Conservation (phyloP, 164 flowering plant species). For the Tetrastigma voinierianum region DNA sequence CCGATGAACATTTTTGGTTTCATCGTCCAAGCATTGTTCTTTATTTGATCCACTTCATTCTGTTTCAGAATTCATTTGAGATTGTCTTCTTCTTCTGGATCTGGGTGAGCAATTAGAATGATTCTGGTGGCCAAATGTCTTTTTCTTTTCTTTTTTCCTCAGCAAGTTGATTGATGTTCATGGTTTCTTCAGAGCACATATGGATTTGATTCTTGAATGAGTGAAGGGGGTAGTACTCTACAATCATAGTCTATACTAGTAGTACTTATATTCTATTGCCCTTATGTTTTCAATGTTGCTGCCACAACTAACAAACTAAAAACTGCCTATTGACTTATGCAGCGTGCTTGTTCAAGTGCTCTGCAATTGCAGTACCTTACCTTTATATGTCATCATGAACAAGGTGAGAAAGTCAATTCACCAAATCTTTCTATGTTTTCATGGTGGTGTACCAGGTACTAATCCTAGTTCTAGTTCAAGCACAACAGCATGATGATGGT, state of each 20-base stretch:
- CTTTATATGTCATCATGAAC: slow-evolving; percentile 39
- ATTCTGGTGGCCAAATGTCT: not conserved
- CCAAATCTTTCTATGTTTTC: not conserved
- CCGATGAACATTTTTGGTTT: slow-evolving; percentile 87
- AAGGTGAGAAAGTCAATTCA: slow-evolving; percentile 23
- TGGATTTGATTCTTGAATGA: slow-evolving; percentile 53
- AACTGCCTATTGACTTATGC: slow-evolving; percentile 10
- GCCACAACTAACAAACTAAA: no score
- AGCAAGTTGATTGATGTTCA: not conserved
- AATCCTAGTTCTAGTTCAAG: no score
- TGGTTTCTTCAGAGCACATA: slow-evolving; percentile 30
- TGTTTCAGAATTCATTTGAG: slow-evolving; percentile 83
- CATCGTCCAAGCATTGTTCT: slow-evolving; percentile 60
- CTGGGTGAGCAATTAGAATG: slow-evolving; percentile 38
- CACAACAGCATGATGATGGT: no score
- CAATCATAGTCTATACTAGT: not conserved
- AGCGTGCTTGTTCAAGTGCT: slow-evolving; percentile 44
- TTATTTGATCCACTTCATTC: slow-evolving; percentile 67
- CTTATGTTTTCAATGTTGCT: no score
- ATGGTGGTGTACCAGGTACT: no score
- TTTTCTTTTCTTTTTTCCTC: not conserved
- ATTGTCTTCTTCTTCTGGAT: slow-evolving; percentile 90
- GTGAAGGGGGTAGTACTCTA: not conserved
- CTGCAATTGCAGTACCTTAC: slow-evolving; percentile 48
- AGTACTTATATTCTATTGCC: not conserved